Base-by-base conservation (phyloP, 2,329 filamentous ascomycete genomes). In the Incumbomyces lentus region DNA sequence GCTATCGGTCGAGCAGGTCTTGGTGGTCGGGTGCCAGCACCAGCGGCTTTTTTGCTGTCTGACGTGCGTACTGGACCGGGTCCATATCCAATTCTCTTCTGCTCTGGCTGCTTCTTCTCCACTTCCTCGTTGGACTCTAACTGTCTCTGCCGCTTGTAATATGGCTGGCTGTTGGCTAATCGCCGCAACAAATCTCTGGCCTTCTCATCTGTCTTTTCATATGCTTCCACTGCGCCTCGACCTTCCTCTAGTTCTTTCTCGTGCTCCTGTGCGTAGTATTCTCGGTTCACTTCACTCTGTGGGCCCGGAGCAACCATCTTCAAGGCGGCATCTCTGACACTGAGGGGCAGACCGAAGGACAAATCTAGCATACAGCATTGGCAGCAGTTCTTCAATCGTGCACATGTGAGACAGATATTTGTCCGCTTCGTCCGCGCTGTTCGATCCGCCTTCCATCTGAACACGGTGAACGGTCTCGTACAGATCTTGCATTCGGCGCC, bases 321-420 rank as follows among this genome's bases (percentile, higher is more conserved):
- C 53, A 98, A 74, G 4, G 93, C 92, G 2, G 92, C 92, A 71
- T 98, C 92, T 61, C 92, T 81, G 49, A 98, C 86, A 12, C 89
- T 85, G 60, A 98, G 94, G 10, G 92, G 92, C 22, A 98, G 73
- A 18, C 92, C 93, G 61, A 96, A 98, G 11, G 86, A 90, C 50
- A 98, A 71, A 74, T 98, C 92, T 44, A 98, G 82, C 87, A 96
- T 96, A 72, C 92, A 98, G 68, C 84, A 90, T 71, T 98, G 92
- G 62, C 92, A 98, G 71, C 92, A 96, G 71, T 98, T 98, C 69
- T 98, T 98, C 55, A 96, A 75, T 37, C 92, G 84, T 17, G 92
- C 90, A 71, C 92, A 98, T 34, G 92, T 98, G 18, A 98, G 74
- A 66, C 92, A 98, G 59, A 96, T 93, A 59, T 86, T 94, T 46